Evolutionary conservation across 2,329 filamentous ascomycete genomes (phyloP).

Genomic region (Ophiostoma novo-ulmi): DNA sequence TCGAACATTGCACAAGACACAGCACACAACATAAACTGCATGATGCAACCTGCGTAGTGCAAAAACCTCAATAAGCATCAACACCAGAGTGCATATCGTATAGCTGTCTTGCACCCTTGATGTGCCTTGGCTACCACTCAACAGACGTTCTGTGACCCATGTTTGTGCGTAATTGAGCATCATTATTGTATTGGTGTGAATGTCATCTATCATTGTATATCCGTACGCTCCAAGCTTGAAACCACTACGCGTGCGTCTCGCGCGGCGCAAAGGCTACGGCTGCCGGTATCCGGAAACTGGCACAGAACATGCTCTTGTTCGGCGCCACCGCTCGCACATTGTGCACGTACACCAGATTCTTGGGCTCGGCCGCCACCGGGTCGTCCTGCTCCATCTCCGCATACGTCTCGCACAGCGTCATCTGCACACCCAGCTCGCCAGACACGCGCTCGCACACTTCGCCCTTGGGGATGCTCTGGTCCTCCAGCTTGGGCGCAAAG

Average conservation of each 20-base stretch:
- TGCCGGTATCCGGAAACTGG: slow-evolving; percentile 76
- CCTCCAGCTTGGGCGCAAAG: slow-evolving; percentile 77
- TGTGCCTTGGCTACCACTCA: not conserved
- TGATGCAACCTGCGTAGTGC: not conserved
- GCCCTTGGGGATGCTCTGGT: slow-evolving; percentile 48
- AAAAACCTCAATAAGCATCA: not conserved
- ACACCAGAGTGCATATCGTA: not conserved
- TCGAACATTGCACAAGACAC: no score
- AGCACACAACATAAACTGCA: not conserved
- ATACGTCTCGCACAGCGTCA: slow-evolving; percentile 39
- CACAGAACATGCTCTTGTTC: slow-evolving; percentile 95
- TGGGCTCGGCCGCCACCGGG: slow-evolving; percentile 6
- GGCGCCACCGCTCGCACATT: slow-evolving; percentile 85
- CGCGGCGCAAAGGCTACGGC: slow-evolving; percentile 69
- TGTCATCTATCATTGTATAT: no score
- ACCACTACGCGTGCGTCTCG: not conserved
- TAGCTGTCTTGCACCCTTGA: not conserved
- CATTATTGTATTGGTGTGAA: no score
- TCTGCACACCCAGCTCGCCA: slow-evolving; percentile 52
- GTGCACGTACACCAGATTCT: slow-evolving; percentile 50
- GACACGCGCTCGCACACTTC: slow-evolving; percentile 65
- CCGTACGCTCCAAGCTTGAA: no score
- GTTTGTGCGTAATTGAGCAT: not conserved
- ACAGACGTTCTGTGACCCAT: not conserved
- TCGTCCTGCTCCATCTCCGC: slow-evolving; percentile 43